Evolutionary conservation across 495 filamentous ascomycete species (phyloP), one percentile per base, ranked within the genome.

Genomic region (Lasiosphaeriaceae sp.): DNA sequence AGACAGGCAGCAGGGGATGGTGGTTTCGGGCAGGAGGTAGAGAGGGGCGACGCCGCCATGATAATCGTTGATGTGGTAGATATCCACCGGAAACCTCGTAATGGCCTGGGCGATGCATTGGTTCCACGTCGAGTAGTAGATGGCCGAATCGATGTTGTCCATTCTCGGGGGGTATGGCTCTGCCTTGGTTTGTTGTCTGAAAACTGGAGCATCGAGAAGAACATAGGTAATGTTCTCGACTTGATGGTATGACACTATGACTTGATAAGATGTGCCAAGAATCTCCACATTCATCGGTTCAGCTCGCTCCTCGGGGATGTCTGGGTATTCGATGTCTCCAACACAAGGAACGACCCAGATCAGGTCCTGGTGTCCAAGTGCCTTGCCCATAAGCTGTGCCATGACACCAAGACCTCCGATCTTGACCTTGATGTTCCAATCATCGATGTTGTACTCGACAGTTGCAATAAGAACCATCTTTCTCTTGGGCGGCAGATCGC

Each of bases 41-140:
- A 90, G 69, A 6, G 86, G 86, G 37, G 87, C 87, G 3, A 86
- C 64, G 16, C 86, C 83, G 41, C 87, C 87, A 57, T 90, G 87
- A 64, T 89, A 90, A 65, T 90, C 87, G 65, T 90, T 90, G 64
- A 90, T 84, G 66, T 90, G 87, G 67, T 90, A 90, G 19, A 90
- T 63, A 61, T 90, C 86, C 41, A 87, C 74, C 1, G 83, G 79
- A 60, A 82, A 83, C 29, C 79, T 71, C 9, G 64, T 77, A 46
- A 87, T 74, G 0, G 83, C 68, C 56, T 84, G 72, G 0, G 86
- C 82, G 59, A 88, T 86, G 56, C 85, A 88, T 56, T 84, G 80
- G 52, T 89, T 89, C 86, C 86, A 89, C 0, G 86, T 82, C 0
- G 85, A 86, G 62, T 89, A 89, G 72, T 87, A 88, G 44, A 89